Conservation (phyloP, 2,329 filamentous ascomycete genomes). For the Elsinoe fawcettii region DNA sequence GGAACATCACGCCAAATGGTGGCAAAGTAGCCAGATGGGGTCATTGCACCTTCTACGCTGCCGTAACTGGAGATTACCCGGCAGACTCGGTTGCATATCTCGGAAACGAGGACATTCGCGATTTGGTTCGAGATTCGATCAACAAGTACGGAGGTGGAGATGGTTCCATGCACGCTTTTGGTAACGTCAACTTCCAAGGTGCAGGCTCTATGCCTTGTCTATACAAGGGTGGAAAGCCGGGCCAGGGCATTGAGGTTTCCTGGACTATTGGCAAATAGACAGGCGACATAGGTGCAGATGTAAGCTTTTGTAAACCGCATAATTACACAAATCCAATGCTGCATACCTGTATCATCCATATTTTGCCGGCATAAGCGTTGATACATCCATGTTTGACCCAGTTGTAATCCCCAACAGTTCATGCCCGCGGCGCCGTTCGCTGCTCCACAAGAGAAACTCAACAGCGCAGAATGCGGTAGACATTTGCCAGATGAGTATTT, state of each 20-base stretch:
- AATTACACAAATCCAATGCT: too few relatives aligned
- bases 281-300: too few relatives aligned
- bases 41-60: background rate
- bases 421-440: too few relatives aligned
- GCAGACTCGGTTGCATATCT: background rate
- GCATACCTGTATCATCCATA: too few relatives aligned
- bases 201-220: background rate
- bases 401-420: too few relatives aligned
- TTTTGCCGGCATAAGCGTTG: too few relatives aligned
- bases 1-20: background rate
- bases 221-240: background rate
- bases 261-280: background rate
- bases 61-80: background rate
- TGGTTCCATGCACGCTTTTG: background rate
- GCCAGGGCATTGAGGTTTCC: slow-evolving; percentile 1
- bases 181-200: background rate
- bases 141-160: background rate
- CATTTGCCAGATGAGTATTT: too few relatives aligned
- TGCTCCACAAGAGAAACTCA: too few relatives aligned
- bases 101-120: background rate
- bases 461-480: too few relatives aligned
- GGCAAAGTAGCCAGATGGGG: background rate
- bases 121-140: background rate
- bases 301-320: too few relatives aligned
- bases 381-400: too few relatives aligned